Evolutionary conservation across 2,329 filamentous ascomycete genomes (phyloP).

Genomic region (Xylariaceae sp.): DNA sequence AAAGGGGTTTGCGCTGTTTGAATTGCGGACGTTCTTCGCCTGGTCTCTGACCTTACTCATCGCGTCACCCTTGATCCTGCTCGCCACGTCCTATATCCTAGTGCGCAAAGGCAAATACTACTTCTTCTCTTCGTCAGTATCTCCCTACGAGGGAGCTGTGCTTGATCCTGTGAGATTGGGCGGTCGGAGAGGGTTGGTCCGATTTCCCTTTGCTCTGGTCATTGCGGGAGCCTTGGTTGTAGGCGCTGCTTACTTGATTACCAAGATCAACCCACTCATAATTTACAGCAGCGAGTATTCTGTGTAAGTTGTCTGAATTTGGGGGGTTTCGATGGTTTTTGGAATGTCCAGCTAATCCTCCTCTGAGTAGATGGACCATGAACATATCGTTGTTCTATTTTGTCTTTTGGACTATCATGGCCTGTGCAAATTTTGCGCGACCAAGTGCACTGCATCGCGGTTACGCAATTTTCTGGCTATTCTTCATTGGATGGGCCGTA

Average conservation of each 20-base stretch:
- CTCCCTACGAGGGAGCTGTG: conserved; percentile 56
- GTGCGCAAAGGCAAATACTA: conserved; percentile 79
- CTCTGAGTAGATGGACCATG: conserved; percentile 63
- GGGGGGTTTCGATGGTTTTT: neutral
- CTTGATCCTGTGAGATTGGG: conserved; percentile 61
- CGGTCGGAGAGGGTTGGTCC: conserved; percentile 78
- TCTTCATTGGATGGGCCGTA: conserved; percentile 66
- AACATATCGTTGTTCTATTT: conserved; percentile 78
- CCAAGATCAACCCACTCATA: conserved; percentile 83
- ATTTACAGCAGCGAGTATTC: conserved; percentile 86
- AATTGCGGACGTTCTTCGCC: conserved; percentile 79
- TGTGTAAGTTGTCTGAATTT: conserved; percentile 42
- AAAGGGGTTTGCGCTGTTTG: conserved; percentile 70
- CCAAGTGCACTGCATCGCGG: conserved; percentile 82
- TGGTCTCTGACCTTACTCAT: conserved; percentile 81
- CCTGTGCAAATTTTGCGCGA: conserved; percentile 69
- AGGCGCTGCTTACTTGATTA: conserved; percentile 68
- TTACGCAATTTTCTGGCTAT: conserved; percentile 82
- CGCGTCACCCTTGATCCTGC: conserved; percentile 69
- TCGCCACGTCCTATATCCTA: conserved; percentile 65
- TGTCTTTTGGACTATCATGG: conserved; percentile 70
- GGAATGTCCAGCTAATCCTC: conserved; percentile 13
- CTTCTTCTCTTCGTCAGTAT: conserved; percentile 64
- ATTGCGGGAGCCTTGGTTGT: conserved; percentile 66
- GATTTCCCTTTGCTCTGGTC: conserved; percentile 72